These are phyloP conservation scores for Botrytis pseudocinerea DNA, from an alignment of 2,329 filamentous ascomycete species.

Conservation along the genomic window DNA sequence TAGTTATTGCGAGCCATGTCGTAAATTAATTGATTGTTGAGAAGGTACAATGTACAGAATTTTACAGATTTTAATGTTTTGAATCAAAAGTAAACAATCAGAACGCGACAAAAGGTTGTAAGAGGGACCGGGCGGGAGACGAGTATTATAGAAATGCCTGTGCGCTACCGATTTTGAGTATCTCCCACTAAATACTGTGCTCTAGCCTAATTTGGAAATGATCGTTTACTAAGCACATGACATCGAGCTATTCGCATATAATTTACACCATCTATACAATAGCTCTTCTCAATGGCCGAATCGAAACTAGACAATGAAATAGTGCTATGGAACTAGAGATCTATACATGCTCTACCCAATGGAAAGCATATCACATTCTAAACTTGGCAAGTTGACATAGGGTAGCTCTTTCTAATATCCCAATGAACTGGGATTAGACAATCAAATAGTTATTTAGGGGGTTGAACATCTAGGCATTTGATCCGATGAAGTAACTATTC, in stretches of 20 bases:
- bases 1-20: constrained; percentile 8
- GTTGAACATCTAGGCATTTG: background rate
- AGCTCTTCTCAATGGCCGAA: background rate
- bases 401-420: background rate
- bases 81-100: constrained; percentile 12
- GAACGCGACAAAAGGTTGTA: background rate
- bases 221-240: background rate
- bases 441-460: background rate
- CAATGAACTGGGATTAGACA: background rate
- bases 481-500: background rate
- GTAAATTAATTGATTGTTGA: background rate
- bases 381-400: background rate
- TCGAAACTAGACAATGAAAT: background rate
- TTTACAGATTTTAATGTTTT: background rate
- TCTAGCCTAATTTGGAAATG: background rate
- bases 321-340: background rate
- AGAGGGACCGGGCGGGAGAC: constrained; percentile 2
- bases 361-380: background rate
- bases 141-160: constrained; percentile 12
- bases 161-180: background rate
- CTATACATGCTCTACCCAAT: background rate
- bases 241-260: background rate
- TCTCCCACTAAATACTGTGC: background rate
- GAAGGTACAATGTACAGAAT: constrained; percentile 7
- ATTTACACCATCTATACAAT: background rate